phyloP scores from a whole-genome alignment of 2,329 filamentous ascomycete genomes.

The Endoconidiophora polonica region DNA sequence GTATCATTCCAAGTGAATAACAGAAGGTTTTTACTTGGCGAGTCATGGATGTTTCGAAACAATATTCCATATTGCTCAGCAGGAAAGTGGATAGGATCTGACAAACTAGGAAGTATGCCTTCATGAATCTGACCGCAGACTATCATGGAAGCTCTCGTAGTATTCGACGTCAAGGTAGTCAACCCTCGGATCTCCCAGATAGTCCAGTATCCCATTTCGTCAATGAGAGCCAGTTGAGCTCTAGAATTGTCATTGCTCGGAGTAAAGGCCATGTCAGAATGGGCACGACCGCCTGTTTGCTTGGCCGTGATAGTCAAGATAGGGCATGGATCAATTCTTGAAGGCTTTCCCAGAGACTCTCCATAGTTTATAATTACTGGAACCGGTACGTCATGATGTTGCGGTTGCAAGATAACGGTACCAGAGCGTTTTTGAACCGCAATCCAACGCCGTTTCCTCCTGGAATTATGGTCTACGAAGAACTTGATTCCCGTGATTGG shows the following conservation, averaged over 20 bases:
- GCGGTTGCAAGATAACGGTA: conserved; percentile 35
- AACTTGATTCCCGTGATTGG: conserved; percentile 37
- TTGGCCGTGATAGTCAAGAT: conserved; percentile 34
- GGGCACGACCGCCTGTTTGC: conserved; percentile 36
- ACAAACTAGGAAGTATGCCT: conserved; percentile 22
- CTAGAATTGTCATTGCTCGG: conserved; percentile 29
- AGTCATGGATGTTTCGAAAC: conserved; percentile 19
- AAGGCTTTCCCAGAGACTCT: conserved; percentile 19
- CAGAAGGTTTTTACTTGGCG: background rate
- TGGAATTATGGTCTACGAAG: conserved; percentile 22
- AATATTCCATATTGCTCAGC: conserved; percentile 27
- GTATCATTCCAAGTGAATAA: conserved; percentile 11
- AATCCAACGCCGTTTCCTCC: conserved; percentile 30
- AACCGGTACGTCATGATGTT: conserved; percentile 26
- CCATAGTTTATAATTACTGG: conserved; percentile 13
- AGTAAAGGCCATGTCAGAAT: conserved; percentile 50
- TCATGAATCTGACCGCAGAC: conserved; percentile 29
- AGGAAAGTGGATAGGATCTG: conserved; percentile 17
- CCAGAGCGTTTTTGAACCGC: conserved; percentile 35
- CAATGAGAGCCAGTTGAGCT: conserved; percentile 48
- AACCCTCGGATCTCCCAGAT: conserved; percentile 42
- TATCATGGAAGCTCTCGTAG: conserved; percentile 20
- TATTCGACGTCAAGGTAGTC: conserved; percentile 20
- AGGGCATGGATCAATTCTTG: conserved; percentile 38
- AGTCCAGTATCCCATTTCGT: conserved; percentile 49